Base-by-base conservation (phyloP, 2,329 filamentous ascomycete species). In the Pseudodiploospora longispora region DNA sequence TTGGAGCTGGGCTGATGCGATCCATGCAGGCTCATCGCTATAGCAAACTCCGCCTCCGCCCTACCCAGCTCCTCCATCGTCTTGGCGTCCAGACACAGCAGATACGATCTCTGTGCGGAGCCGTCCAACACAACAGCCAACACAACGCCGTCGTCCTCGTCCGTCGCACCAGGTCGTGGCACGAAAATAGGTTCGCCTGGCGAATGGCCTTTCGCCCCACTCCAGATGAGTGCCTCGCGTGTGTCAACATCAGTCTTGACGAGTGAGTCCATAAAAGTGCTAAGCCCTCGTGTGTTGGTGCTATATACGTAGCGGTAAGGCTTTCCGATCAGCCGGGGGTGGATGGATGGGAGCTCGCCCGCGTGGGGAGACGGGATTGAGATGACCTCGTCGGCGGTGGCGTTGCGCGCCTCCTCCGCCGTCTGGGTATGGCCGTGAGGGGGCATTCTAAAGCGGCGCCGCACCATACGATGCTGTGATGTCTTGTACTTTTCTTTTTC, bases 141-240 rank as follows among this genome's bases (percentile, higher is more conserved):
- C 19, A 85, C 44, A 1, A 80, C 72, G 0, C 81, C 81, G 43
- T 80, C 78, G 52, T 87, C 83, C 55, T 85, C 82, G 0, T 65
- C 69, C 4, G 50, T 53, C 0, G 67, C 59, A 5, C 55, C 63
- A 4, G 67, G 65, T 6, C 63, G 56, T 1, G 73, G 65, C 1
- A 88, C 69, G 49, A 87, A 87, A 30, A 87, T 78, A 1, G 82
- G 70, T 59, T 87, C 84, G 2, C 83, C 78, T 0, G 84, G 83
- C 0, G 80, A 82, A 53, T 87, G 81, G 0, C 74, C 80, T 1
- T 64, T 58, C 0, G 68, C 67, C 0, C 68, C 69, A 8, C 74
- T 68, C 83, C 83, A 87, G 47, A 75, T 66, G 4, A 74, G 48
- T 0, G 69, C 66, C 29, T 70, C 67, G 8, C 72, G 64, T 0